phyloP scores from a whole-genome alignment of 306 rosid species.

The Trifolium subterraneum region DNA sequence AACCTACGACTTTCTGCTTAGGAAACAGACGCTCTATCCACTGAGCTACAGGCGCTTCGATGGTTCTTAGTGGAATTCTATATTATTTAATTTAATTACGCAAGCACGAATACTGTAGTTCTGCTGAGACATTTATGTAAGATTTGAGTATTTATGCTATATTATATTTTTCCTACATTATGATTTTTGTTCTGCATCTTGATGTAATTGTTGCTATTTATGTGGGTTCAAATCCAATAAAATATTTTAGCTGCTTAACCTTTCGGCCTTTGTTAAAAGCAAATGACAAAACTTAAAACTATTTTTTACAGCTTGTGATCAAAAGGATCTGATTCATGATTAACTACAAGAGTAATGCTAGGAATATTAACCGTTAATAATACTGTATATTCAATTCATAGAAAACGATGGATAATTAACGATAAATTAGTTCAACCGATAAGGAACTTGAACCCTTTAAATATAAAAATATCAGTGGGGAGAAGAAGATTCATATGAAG shows the following conservation, averaged over 20 bases:
- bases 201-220: neutral
- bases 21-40: constrained; percentile 56
- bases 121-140: neutral
- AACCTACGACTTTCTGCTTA: constrained; percentile 55
- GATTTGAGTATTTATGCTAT: too few relatives aligned
- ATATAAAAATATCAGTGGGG: too few relatives aligned
- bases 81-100: neutral
- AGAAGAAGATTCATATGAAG: too few relatives aligned
- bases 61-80: rapidly evolving
- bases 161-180: neutral
- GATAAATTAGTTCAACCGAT: too few relatives aligned
- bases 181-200: neutral
- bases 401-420: too few relatives aligned
- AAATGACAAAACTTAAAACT: constrained; percentile 23
- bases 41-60: constrained; percentile 47
- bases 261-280: constrained; percentile 13
- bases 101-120: neutral
- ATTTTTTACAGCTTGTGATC: constrained; percentile 3
- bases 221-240: constrained; percentile 12
- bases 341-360: constrained; percentile 14
- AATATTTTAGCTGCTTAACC: neutral
- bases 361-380: constrained; percentile 6
- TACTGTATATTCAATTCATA: neutral
- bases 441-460: too few relatives aligned
- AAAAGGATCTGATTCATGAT: constrained; percentile 12